Evolutionary conservation across 169 alveolate genomes (phyloP).

Genomic region (Theileria luwenshuni): DNA sequence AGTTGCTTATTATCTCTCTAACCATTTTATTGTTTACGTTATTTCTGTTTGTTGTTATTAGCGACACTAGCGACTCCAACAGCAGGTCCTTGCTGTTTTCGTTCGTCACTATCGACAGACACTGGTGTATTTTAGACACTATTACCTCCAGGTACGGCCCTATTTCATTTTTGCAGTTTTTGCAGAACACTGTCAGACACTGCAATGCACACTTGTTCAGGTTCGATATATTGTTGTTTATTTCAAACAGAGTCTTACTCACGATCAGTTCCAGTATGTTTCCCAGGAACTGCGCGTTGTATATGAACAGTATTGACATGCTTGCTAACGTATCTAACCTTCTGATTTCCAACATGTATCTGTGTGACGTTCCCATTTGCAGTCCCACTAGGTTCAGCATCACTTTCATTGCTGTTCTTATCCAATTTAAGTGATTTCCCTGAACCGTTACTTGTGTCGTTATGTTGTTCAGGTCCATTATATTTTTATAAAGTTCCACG

Average conservation of each 20-base stretch:
- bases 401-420: slow-evolving; percentile 21
- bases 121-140: slow-evolving; percentile 36
- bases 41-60: slow-evolving; percentile 35
- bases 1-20: not conserved
- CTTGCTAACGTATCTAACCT: slow-evolving; percentile 40
- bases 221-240: slow-evolving; percentile 18
- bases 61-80: slow-evolving; percentile 53
- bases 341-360: slow-evolving; percentile 52
- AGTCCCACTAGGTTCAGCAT: slow-evolving; percentile 36
- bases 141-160: slow-evolving; percentile 47
- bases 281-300: slow-evolving; percentile 38
- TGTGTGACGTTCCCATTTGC: slow-evolving; percentile 50
- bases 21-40: slow-evolving; percentile 16
- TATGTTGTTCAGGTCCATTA: slow-evolving; percentile 25
- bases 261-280: slow-evolving; percentile 51
- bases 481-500: slow-evolving; percentile 17
- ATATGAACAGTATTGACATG: slow-evolving; percentile 38
- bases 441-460: slow-evolving; percentile 16
- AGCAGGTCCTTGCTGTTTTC: slow-evolving; percentile 36
- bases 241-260: slow-evolving; percentile 20
- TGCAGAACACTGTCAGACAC: slow-evolving; percentile 55
- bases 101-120: slow-evolving; percentile 32
- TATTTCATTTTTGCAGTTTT: slow-evolving; percentile 33
- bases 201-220: slow-evolving; percentile 37
- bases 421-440: slow-evolving; percentile 36